phyloP scores from a whole-genome alignment of 2,329 filamentous ascomycete genomes.

The Fusarium kyushuense region DNA sequence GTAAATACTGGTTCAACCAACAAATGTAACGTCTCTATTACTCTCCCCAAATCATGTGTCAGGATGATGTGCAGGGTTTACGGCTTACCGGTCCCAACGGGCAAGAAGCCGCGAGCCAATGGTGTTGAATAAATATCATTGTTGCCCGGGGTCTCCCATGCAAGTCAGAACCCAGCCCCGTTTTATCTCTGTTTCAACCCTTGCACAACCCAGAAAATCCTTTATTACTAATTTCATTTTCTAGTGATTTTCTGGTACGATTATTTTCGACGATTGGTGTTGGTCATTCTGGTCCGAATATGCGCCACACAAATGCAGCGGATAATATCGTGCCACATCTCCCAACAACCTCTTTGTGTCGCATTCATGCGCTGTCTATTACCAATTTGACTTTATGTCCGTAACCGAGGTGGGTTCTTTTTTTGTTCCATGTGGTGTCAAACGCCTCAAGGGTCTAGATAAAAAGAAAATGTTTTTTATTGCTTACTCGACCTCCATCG shows the following conservation, averaged over 20 bases:
- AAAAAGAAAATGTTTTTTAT: background rate
- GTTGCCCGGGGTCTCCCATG: background rate
- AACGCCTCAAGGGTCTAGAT: background rate
- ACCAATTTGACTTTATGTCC: background rate
- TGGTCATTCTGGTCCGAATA: background rate
- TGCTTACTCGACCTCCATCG: background rate
- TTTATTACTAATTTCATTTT: background rate
- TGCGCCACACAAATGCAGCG: conserved; percentile 30
- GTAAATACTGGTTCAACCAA: background rate
- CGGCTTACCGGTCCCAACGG: conserved; percentile 4
- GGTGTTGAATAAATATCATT: background rate
- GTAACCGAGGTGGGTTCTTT: conserved; percentile 23
- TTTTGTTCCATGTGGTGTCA: background rate
- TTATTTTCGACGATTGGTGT: background rate
- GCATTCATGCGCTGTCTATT: conserved; percentile 9
- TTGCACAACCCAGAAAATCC: background rate
- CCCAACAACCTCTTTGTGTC: conserved; percentile 2
- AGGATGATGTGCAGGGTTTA: conserved; percentile 23
- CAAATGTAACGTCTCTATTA: conserved; percentile 11
- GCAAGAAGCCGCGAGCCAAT: background rate
- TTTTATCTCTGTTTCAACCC: background rate
- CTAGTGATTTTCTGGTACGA: background rate
- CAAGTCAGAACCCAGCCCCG: background rate
- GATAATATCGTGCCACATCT: conserved; percentile 25
- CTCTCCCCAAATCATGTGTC: background rate